A percentile compares a stretch with the other conserved stretches of the same genome.
Conservation (phyloP, 106 monocot genomes). For the Alisma plantagoaquatica region DNA sequence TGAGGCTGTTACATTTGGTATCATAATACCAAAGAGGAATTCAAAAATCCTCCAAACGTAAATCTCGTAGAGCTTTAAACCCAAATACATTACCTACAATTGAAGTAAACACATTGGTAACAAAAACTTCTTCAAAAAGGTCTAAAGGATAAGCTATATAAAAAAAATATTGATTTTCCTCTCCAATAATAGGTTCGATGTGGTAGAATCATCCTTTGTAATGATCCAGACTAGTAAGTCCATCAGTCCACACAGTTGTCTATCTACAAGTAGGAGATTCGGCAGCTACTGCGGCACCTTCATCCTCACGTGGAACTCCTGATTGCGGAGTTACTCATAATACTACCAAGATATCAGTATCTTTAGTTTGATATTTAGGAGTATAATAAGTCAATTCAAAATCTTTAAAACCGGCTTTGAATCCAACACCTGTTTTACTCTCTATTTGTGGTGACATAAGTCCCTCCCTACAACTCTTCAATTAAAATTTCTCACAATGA, state of each 20-base stretch:
- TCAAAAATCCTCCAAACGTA: conserved; percentile 7
- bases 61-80: conserved; percentile 8
- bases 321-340: conserved; percentile 17
- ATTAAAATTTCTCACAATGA: too few relatives aligned
- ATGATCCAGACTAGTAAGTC: conserved; percentile 12
- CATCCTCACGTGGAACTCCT: conserved; percentile 17
- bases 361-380: conserved; percentile 4
- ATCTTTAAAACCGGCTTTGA: too few relatives aligned
- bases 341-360: conserved; percentile 22
- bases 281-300: conserved; percentile 5
- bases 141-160: conserved; percentile 11
- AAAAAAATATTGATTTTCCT: conserved; percentile 11
- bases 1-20: too few relatives aligned
- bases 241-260: conserved; percentile 17
- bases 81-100: conserved; percentile 16
- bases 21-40: background rate
- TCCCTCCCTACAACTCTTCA: too few relatives aligned
- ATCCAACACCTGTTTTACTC: too few relatives aligned
- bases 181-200: conserved; percentile 7
- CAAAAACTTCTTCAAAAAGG: conserved; percentile 11
- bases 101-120: conserved; percentile 21
- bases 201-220: conserved; percentile 11
- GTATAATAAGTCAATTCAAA: too few relatives aligned
- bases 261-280: conserved; percentile 13
- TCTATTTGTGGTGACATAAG: too few relatives aligned